phyloP scores from a whole-genome alignment of 2,329 filamentous ascomycete genomes.

The Phialocephala sp. region DNA sequence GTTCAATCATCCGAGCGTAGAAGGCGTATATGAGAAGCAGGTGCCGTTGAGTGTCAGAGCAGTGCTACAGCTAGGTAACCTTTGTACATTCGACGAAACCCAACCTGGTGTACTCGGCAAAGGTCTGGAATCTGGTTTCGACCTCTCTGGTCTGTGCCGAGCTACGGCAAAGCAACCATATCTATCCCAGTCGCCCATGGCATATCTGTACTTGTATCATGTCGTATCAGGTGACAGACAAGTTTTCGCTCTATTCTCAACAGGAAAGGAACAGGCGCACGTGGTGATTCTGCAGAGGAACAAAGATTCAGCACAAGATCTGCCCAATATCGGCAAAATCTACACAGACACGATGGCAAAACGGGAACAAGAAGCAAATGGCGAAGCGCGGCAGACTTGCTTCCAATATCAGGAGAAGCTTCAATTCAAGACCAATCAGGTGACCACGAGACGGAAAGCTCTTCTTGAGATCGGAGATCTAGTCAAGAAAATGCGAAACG shows the following conservation, averaged over 20 bases:
- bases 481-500: conserved; percentile 87
- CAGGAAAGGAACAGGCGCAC: conserved; percentile 77
- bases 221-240: conserved; percentile 89
- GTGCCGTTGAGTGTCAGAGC: conserved; percentile 86
- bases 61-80: conserved; percentile 85
- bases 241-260: conserved; percentile 93
- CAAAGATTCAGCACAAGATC: conserved; percentile 76
- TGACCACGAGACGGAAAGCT: conserved; percentile 88
- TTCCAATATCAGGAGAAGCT: conserved; percentile 88
- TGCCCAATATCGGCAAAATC: conserved; percentile 89
- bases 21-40: conserved; percentile 96
- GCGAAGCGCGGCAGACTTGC: conserved; percentile 76
- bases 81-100: conserved; percentile 90
- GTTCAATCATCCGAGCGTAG: conserved; percentile 91
- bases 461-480: conserved; percentile 86
- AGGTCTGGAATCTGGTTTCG: conserved; percentile 92
- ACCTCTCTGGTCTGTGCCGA: conserved; percentile 76
- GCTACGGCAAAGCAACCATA: conserved; percentile 74
- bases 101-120: conserved; percentile 91
- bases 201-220: conserved; percentile 92
- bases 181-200: conserved; percentile 73
- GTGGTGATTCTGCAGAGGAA: conserved; percentile 86
- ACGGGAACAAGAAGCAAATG: conserved; percentile 67
- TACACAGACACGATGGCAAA: conserved; percentile 78
- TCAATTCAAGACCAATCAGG: conserved; percentile 83